phyloP scores from a whole-genome alignment of 176 grass and related monocot species.

The Tillandsia fasciculata region DNA sequence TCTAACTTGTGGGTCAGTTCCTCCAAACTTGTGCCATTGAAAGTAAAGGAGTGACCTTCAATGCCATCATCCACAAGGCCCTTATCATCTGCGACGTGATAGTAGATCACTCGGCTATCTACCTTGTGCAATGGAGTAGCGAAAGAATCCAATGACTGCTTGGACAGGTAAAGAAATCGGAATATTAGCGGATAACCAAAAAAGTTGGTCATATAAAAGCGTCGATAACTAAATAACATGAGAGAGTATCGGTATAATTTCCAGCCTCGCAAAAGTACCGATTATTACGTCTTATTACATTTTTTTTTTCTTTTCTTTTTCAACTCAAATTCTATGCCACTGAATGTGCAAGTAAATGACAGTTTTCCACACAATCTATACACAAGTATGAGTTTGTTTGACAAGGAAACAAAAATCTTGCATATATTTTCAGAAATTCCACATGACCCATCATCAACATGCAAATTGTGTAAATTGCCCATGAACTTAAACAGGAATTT shows the following conservation, averaged over 20 bases:
- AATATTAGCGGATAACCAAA: background rate
- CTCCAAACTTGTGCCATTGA: conserved; percentile 46
- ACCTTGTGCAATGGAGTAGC: conserved; percentile 41
- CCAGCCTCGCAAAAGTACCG: no score
- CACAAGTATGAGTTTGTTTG: no score
- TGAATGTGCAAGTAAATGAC: no score
- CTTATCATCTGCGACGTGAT: conserved; percentile 36
- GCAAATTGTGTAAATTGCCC: background rate
- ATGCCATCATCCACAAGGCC: conserved; percentile 26
- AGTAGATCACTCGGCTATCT: conserved; percentile 51
- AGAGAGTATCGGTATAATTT: no score
- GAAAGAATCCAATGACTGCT: conserved; percentile 47
- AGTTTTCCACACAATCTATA: no score
- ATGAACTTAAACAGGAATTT: no score
- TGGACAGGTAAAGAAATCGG: background rate
- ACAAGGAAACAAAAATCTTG: no score
- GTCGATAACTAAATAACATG: background rate
- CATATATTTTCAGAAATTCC: no score
- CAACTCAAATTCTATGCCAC: no score
- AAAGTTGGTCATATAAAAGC: background rate
- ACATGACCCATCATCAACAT: no score
- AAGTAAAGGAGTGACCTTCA: conserved; percentile 32
- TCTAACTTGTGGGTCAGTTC: conserved; percentile 50
- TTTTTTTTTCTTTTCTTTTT: no score
- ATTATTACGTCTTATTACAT: no score